phyloP scores from a whole-genome alignment of 106 monocot species.

The Dendrobium officinale region DNA sequence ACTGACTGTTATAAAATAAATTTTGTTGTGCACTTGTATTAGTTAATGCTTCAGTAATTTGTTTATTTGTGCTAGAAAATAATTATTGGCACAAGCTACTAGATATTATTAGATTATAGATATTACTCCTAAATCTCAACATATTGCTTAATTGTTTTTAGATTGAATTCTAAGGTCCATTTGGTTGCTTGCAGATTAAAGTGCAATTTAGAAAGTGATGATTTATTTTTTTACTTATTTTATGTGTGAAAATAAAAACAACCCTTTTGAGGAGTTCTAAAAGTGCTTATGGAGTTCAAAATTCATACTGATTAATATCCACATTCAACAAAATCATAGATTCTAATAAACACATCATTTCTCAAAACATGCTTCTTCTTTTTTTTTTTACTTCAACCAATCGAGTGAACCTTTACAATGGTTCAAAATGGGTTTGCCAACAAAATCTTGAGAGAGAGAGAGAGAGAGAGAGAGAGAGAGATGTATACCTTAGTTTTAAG shows the following conservation, averaged over 20 bases:
- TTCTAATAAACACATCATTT: too few relatives aligned
- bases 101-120: neutral
- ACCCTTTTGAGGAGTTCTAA: too few relatives aligned
- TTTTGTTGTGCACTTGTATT: neutral
- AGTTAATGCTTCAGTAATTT: neutral
- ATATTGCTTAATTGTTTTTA: neutral
- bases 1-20: too few relatives aligned
- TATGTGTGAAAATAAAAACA: too few relatives aligned
- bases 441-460: neutral
- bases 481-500: conserved; percentile 56
- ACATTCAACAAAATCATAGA: too few relatives aligned
- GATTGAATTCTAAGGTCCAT: neutral
- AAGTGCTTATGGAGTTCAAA: too few relatives aligned
- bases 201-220: neutral
- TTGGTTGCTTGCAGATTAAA: neutral
- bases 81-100: neutral
- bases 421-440: too few relatives aligned
- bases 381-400: too few relatives aligned
- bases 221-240: neutral
- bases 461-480: neutral
- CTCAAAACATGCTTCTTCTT: too few relatives aligned
- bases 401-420: too few relatives aligned
- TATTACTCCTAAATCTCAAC: neutral
- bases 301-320: too few relatives aligned
- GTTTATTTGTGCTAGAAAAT: neutral